These are phyloP conservation scores for Chlorella sp. DNA, from an alignment of 139 green algal species.

Conservation along the genomic window DNA sequence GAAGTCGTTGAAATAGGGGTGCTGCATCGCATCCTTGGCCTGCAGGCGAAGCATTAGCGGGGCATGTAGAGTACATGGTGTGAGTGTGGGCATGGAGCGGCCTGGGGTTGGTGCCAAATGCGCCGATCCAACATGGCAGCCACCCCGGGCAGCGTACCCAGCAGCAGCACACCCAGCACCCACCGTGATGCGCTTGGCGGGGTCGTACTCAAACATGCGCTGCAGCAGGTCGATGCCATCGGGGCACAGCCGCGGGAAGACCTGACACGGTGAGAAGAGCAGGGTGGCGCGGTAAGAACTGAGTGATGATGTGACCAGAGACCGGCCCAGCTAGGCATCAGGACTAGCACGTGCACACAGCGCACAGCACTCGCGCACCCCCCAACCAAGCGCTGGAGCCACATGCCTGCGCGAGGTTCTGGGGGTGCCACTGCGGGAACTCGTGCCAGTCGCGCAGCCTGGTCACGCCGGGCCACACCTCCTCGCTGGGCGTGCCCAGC, in stretches of 20 bases:
- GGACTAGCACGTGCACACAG: too few relatives aligned
- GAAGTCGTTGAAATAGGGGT: constrained; percentile 96
- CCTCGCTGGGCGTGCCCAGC: constrained; percentile 84
- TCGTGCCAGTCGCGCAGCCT: constrained; percentile 90
- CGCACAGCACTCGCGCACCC: too few relatives aligned
- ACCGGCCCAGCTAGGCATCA: too few relatives aligned
- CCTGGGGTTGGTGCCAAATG: not conserved
- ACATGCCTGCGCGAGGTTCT: too few relatives aligned
- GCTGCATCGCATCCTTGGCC: constrained; percentile 93
- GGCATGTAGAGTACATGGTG: not conserved
- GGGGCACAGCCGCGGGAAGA: constrained; percentile 83
- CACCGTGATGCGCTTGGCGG: constrained; percentile 71
- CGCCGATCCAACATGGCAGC: not conserved
- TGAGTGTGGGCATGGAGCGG: not conserved
- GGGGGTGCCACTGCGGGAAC: constrained; percentile 73
- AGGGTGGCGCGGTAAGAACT: too few relatives aligned
- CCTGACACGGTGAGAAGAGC: not conserved
- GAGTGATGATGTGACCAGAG: too few relatives aligned
- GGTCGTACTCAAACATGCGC: constrained; percentile 83
- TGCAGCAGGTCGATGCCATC: constrained; percentile 82
- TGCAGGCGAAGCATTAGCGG: constrained; percentile 34
- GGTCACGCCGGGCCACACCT: constrained; percentile 78
- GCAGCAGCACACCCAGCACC: not conserved
- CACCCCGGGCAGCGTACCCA: not conserved
- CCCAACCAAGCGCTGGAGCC: too few relatives aligned